Conservation (phyloP, 2,329 filamentous ascomycete species). For the Raffaelea deltoideospora region DNA sequence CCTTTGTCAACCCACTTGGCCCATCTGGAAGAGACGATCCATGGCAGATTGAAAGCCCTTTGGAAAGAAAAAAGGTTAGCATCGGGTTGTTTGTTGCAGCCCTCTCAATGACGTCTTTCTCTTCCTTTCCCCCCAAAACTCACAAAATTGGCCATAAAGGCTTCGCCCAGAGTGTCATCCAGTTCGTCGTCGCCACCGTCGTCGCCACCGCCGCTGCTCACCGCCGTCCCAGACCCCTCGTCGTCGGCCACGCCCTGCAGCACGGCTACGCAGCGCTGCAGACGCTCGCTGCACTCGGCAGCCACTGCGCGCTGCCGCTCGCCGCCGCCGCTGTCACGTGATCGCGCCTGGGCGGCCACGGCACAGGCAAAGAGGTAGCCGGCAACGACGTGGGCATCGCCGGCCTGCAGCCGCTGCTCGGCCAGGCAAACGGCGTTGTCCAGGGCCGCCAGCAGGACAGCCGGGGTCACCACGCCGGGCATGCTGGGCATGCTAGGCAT, state of each 20-base stretch:
- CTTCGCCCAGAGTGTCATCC: no score
- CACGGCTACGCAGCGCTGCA: conserved; percentile 17
- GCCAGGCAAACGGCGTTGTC: conserved; percentile 5
- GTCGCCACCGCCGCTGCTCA: conserved; percentile 31
- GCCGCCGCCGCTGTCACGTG: conserved; percentile 19
- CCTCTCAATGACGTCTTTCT: no score
- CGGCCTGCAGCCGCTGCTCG: conserved; percentile 7
- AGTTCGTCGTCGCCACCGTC: conserved; percentile 30
- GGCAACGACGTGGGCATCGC: conserved; percentile 40
- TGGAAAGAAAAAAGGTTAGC: no score
- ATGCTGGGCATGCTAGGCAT: conserved; percentile 1
- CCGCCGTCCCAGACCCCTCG: conserved; percentile 20
- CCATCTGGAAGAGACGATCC: no score
- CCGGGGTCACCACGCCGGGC: conserved; percentile 8
- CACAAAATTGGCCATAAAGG: no score
- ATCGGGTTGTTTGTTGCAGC: no score
- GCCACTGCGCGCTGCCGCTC: conserved; percentile 20
- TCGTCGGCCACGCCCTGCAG: conserved; percentile 30
- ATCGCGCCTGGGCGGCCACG: conserved; percentile 26
- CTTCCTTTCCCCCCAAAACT: no score
- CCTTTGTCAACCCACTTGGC: no score
- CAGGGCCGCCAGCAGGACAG: conserved; percentile 6
- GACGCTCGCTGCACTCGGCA: conserved; percentile 20
- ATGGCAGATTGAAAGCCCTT: no score
- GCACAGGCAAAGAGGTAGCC: conserved; percentile 27